Conservation (phyloP, 768 basidiomycete species). For the Termitomyces sp. region DNA sequence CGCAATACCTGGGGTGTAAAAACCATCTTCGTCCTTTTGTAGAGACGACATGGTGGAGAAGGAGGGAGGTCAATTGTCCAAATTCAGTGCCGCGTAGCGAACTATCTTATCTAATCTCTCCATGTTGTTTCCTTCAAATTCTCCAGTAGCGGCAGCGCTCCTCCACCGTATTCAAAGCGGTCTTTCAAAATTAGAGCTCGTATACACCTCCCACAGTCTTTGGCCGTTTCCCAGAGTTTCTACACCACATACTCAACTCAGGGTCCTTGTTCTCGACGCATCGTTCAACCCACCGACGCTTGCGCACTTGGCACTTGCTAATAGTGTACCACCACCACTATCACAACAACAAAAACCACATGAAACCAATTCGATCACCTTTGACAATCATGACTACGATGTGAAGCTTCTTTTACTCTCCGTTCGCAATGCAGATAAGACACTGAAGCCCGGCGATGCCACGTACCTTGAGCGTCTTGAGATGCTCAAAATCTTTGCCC, state of each 20-base stretch:
- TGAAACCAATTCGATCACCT: neutral
- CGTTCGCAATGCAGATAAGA: conserved; percentile 84
- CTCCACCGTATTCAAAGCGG: conserved; percentile 41
- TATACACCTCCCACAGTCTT: conserved; percentile 51
- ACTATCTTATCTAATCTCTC: conserved; percentile 14
- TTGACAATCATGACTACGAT: conserved; percentile 43
- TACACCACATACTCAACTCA: neutral
- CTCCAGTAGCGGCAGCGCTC: conserved; percentile 4
- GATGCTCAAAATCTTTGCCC: conserved; percentile 77
- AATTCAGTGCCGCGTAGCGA: neutral
- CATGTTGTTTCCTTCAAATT: neutral
- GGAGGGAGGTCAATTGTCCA: neutral
- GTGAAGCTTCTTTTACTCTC: conserved; percentile 78
- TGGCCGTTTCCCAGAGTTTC: conserved; percentile 55
- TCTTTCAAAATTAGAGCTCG: conserved; percentile 45
- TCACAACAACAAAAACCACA: neutral
- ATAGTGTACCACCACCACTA: conserved; percentile 23
- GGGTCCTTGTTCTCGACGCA: conserved; percentile 49
- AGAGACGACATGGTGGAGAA: conserved; percentile 27
- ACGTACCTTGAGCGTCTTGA: conserved; percentile 73
- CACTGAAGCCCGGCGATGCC: conserved; percentile 63
- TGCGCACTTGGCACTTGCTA: conserved; percentile 78
- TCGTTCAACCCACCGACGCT: conserved; percentile 91
- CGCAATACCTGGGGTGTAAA: conserved; percentile 57
- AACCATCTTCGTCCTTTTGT: conserved; percentile 79